Evolutionary conservation across 768 basidiomycete species (phyloP).

Genomic region (Boletus barrowsii): DNA sequence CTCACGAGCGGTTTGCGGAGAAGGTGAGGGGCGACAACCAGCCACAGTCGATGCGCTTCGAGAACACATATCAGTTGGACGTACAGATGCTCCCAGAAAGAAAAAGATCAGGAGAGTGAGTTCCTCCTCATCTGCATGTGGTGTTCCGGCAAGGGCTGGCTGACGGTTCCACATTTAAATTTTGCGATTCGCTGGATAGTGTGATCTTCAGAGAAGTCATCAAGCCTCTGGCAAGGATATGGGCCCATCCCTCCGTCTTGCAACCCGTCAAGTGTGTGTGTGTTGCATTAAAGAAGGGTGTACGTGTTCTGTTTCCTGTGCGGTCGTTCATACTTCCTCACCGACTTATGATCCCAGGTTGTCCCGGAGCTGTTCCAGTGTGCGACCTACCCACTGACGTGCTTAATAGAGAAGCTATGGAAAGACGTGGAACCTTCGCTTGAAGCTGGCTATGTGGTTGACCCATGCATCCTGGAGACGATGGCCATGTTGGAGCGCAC

Average conservation of each 20-base stretch:
- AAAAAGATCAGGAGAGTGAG: not conserved
- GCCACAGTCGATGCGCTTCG: not conserved
- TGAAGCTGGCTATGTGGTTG: not conserved
- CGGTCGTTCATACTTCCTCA: too few relatives aligned
- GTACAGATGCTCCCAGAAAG: not conserved
- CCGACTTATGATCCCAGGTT: not conserved
- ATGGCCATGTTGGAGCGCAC: not conserved
- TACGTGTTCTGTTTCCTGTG: not conserved
- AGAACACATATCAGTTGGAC: not conserved
- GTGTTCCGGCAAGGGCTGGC: too few relatives aligned
- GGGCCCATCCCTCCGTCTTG: not conserved
- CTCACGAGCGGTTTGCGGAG: not conserved
- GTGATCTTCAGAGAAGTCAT: not conserved
- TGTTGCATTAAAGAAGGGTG: not conserved
- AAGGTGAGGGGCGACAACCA: not conserved
- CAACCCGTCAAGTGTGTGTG: not conserved
- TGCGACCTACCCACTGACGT: not conserved
- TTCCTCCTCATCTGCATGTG: too few relatives aligned
- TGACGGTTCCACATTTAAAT: too few relatives aligned
- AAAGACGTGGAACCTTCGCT: not conserved
- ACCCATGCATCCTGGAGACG: not conserved
- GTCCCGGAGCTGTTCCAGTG: not conserved
- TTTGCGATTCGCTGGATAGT: not conserved
- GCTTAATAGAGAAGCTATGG: not conserved
- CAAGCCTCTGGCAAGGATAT: not conserved